Evolutionary conservation across 1,284 basidiomycete species (phyloP).

Genomic region (Hymenochaete sp.): DNA sequence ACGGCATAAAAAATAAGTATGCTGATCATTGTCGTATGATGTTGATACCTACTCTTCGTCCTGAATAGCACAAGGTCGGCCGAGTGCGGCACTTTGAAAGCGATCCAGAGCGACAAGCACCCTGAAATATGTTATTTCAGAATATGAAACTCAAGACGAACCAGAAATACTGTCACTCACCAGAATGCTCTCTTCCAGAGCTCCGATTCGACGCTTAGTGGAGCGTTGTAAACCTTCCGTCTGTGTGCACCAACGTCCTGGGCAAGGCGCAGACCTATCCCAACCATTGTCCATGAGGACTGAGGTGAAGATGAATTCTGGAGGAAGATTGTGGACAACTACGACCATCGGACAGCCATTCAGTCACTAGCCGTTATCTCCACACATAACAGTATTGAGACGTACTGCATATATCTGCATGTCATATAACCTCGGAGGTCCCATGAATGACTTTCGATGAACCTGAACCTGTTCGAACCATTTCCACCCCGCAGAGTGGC

Average conservation of each 20-base stretch:
- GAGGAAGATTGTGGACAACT: conserved; percentile 28
- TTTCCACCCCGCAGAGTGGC: conserved; percentile 64
- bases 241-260: conserved; percentile 64
- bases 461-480: conserved; percentile 61
- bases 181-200: conserved; percentile 77
- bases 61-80: conserved; percentile 74
- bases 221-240: conserved; percentile 33
- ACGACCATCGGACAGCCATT: not conserved
- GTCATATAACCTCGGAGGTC: conserved; percentile 62
- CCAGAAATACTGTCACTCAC: conserved; percentile 29
- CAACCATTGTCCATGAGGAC: conserved; percentile 63
- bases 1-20: not conserved
- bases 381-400: conserved; percentile 1
- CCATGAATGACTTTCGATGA: conserved; percentile 39
- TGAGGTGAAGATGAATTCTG: conserved; percentile 60
- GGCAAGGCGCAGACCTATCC: conserved; percentile 60
- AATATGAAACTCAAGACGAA: conserved; percentile 18
- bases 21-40: not conserved
- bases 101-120: conserved; percentile 57
- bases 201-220: conserved; percentile 47
- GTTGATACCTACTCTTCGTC: conserved; percentile 65
- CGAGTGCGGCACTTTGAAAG: conserved; percentile 59
- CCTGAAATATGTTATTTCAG: conserved; percentile 33
- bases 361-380: not conserved
- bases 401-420: conserved; percentile 49